These are phyloP conservation scores for Ogataea glucozyma DNA, from an alignment of 805 yeast genomes.

Conservation along the genomic window DNA sequence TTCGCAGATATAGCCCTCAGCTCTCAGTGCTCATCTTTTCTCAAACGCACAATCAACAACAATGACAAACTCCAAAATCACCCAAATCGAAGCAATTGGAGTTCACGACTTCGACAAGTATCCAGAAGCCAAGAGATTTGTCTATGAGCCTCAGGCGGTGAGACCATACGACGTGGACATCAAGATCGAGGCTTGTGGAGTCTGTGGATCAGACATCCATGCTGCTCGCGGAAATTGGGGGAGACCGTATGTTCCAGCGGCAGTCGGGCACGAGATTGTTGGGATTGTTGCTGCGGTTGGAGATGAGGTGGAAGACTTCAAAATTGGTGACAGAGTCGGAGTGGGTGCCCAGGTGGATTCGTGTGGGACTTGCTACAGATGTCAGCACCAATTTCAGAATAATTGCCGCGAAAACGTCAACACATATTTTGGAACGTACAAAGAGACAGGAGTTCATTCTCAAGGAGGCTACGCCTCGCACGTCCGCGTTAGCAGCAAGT, in stretches of 20 bases:
- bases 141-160: conserved; percentile 39
- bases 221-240: conserved; percentile 52
- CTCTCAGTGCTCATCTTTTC: no score
- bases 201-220: conserved; percentile 64
- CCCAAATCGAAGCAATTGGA: conserved; percentile 3
- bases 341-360: conserved; percentile 69
- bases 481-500: conserved; percentile 62
- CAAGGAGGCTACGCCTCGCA: conserved; percentile 75
- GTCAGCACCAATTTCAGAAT: conserved; percentile 51
- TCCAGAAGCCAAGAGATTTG: conserved; percentile 26
- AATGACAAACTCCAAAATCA: no score
- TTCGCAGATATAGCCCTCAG: no score
- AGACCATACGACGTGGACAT: conserved; percentile 45
- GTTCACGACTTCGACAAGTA: conserved; percentile 4
- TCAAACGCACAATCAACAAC: no score
- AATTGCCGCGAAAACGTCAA: conserved; percentile 39
- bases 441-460: conserved; percentile 33
- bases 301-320: conserved; percentile 47
- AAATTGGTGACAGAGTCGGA: conserved; percentile 76
- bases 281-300: conserved; percentile 65
- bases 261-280: conserved; percentile 65
- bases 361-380: conserved; percentile 63
- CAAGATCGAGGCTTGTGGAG: conserved; percentile 45
- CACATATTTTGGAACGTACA: conserved; percentile 37
- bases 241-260: conserved; percentile 36